Percentiles rank a stretch among this genome's conserved stretches.
These are phyloP conservation scores for Tylopilus vinaceipallidus DNA, from an alignment of 768 basidiomycete species.

Conservation along the genomic window DNA sequence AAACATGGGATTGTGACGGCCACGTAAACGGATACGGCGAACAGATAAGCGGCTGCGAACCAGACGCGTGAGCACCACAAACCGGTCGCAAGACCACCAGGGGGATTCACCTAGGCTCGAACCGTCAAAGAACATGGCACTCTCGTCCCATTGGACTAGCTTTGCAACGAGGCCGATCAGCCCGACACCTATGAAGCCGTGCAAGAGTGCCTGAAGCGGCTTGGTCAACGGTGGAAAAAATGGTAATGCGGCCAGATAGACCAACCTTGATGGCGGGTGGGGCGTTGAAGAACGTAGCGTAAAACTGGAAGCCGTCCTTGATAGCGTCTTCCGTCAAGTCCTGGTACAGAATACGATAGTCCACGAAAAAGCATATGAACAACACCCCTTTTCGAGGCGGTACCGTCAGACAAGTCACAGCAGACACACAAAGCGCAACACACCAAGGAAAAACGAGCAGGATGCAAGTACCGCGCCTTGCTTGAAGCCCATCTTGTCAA, in stretches of 20 bases:
- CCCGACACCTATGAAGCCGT: constrained; percentile 80
- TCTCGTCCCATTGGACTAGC: constrained; percentile 85
- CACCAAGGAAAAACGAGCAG: constrained; percentile 87
- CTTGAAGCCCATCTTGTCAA: constrained; percentile 72
- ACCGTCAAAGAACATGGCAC: constrained; percentile 94
- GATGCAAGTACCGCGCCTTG: constrained; percentile 87
- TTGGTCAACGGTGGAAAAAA: neutral
- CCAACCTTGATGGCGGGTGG: constrained; percentile 90
- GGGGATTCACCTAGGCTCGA: constrained; percentile 69
- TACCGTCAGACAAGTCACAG: constrained; percentile 4
- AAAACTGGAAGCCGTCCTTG: constrained; percentile 84
- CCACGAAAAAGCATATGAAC: constrained; percentile 84
- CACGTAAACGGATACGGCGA: constrained; percentile 76
- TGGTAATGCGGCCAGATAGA: neutral
- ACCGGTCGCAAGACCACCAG: neutral
- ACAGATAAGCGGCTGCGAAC: constrained; percentile 69
- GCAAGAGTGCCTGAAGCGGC: constrained; percentile 68
- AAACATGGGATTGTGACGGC: constrained; percentile 78
- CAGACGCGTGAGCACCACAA: constrained; percentile 14
- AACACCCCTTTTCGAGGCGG: constrained; percentile 54
- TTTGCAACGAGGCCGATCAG: constrained; percentile 74
- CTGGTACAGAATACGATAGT: constrained; percentile 80
- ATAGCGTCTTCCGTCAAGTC: constrained; percentile 61
- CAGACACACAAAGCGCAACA: constrained; percentile 30
- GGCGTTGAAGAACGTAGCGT: constrained; percentile 88